phyloP scores from a whole-genome alignment of 164 flowering plant genomes.

The Sedum album region DNA sequence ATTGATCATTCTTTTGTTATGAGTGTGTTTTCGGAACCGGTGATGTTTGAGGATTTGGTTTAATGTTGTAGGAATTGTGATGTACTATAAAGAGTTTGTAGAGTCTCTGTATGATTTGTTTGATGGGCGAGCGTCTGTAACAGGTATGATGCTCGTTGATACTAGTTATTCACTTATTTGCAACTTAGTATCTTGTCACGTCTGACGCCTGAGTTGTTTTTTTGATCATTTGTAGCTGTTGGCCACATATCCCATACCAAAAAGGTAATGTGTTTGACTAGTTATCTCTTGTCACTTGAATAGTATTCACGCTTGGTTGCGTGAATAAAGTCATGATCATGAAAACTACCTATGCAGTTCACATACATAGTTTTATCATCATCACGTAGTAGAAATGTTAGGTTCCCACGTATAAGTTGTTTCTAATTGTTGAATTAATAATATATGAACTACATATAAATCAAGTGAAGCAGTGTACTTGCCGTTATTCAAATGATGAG shows the following conservation, averaged over 20 bases:
- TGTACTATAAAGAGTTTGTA: constrained; percentile 60
- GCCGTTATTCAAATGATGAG: background rate
- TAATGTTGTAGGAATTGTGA: constrained; percentile 33
- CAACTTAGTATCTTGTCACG: background rate
- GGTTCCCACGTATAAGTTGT: too few species aligned
- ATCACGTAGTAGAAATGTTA: too few species aligned
- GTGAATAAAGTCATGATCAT: too few species aligned
- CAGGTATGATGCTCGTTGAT: constrained; percentile 39
- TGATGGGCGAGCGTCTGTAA: constrained; percentile 55
- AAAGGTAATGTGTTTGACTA: constrained; percentile 35
- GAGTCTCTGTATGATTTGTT: constrained; percentile 53
- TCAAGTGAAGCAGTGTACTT: too few species aligned
- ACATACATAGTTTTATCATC: too few species aligned
- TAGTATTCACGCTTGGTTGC: too few species aligned
- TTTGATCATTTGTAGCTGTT: constrained; percentile 40
- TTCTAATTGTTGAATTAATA: too few species aligned
- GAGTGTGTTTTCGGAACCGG: too few species aligned
- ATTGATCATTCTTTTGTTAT: too few species aligned
- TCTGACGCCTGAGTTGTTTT: background rate
- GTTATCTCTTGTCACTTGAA: background rate
- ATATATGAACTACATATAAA: too few species aligned
- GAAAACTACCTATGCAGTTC: too few species aligned
- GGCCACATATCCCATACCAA: constrained; percentile 57
- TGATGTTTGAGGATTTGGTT: constrained; percentile 4
- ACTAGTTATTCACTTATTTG: too few species aligned